These are phyloP conservation scores for Nemania serpens DNA, from an alignment of 2,329 filamentous ascomycete species.

Conservation along the genomic window DNA sequence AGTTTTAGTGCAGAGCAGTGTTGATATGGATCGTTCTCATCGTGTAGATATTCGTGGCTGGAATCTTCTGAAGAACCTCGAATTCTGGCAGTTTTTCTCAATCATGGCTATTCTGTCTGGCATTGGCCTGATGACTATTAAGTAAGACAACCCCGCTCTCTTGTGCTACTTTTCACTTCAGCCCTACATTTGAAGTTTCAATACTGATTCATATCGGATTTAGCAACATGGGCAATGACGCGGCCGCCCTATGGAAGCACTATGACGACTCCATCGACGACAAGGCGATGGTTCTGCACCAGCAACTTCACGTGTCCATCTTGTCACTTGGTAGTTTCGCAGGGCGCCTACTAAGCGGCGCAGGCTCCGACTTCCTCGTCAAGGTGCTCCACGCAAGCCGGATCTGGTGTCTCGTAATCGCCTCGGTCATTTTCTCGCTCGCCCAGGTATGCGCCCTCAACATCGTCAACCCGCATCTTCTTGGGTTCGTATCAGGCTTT, in stretches of 20 bases:
- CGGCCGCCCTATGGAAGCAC: slow-evolving; percentile 84
- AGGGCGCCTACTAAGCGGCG: slow-evolving; percentile 79
- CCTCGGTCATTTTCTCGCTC: slow-evolving; percentile 75
- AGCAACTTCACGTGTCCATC: slow-evolving; percentile 92
- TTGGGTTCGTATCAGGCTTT: slow-evolving; percentile 78
- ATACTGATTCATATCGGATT: slow-evolving; percentile 7
- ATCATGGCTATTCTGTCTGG: slow-evolving; percentile 91
- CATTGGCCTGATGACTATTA: slow-evolving; percentile 97
- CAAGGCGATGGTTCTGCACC: slow-evolving; percentile 77
- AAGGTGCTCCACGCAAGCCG: slow-evolving; percentile 80
- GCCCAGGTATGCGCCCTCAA: slow-evolving; percentile 78
- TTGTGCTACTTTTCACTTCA: neutral
- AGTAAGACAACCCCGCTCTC: slow-evolving; percentile 63
- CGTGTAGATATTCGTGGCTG: slow-evolving; percentile 90
- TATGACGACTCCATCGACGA: slow-evolving; percentile 75
- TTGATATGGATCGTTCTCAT: slow-evolving; percentile 75
- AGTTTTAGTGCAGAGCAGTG: slow-evolving; percentile 60
- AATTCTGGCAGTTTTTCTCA: slow-evolving; percentile 90
- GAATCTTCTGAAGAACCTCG: slow-evolving; percentile 68
- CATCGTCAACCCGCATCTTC: slow-evolving; percentile 75
- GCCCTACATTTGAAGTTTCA: neutral
- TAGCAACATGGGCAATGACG: slow-evolving; percentile 93
- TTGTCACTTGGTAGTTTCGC: slow-evolving; percentile 87
- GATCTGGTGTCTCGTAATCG: slow-evolving; percentile 86
- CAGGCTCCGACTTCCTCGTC: slow-evolving; percentile 88